Percentiles rank a stretch among this genome's conserved stretches.
These are phyloP conservation scores for Fallopia convolvulus DNA, from an alignment of 148 eudicot genomes.

Conservation along the genomic window DNA sequence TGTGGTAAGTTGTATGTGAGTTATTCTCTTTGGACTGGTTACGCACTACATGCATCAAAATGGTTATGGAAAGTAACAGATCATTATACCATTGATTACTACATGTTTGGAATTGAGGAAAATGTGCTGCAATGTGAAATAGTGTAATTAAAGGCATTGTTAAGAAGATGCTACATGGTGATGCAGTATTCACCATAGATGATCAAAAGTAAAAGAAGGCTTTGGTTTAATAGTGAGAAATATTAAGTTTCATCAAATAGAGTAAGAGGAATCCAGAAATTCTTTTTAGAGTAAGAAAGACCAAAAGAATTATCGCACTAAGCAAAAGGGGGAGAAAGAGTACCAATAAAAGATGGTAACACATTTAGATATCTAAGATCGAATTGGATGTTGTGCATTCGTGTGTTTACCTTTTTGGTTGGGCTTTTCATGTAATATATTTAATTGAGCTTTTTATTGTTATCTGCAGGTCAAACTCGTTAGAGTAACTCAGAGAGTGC, in stretches of 20 bases:
- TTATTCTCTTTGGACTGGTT: neutral
- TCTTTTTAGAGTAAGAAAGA: neutral
- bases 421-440: neutral
- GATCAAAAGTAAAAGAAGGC: neutral
- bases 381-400: neutral
- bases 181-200: neutral
- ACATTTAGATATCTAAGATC: neutral
- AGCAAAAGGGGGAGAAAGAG: neutral
- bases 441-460: neutral
- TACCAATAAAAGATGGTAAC: neutral
- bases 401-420: neutral
- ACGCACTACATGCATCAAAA: neutral
- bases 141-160: neutral
- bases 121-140: neutral
- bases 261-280: neutral
- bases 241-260: neutral
- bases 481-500: constrained; percentile 87
- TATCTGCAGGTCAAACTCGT: constrained; percentile 77
- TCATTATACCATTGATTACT: neutral
- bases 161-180: neutral
- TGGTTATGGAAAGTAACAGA: neutral
- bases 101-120: neutral
- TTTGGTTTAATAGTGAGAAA: neutral
- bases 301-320: neutral
- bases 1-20: constrained; percentile 34